Conservation (phyloP, 2,329 filamentous ascomycete species). For the Fusarium palustre region DNA sequence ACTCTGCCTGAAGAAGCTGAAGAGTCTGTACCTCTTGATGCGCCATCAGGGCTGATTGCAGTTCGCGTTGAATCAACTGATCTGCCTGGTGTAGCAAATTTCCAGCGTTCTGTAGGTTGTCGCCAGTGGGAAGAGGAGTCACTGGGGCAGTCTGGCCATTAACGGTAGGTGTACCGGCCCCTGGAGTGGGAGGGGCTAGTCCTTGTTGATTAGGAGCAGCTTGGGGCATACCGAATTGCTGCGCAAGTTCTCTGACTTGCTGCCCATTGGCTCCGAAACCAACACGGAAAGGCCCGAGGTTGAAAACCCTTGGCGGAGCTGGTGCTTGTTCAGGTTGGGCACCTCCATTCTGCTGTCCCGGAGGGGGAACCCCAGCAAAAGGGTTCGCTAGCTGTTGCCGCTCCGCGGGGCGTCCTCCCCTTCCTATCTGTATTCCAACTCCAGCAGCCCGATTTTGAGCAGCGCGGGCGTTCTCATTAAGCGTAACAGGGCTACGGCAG, state of each 20-base stretch:
- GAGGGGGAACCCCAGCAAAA: constrained; percentile 28
- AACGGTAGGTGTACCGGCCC: constrained; percentile 29
- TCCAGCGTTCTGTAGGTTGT: constrained; percentile 62
- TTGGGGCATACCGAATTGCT: constrained; percentile 66
- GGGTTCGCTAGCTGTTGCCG: constrained; percentile 45
- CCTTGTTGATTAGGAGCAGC: constrained; percentile 45
- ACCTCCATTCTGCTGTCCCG: constrained; percentile 42
- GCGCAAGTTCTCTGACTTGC: constrained; percentile 75
- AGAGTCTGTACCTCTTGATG: constrained; percentile 77
- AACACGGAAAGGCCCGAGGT: constrained; percentile 79
- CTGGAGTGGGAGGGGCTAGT: constrained; percentile 32
- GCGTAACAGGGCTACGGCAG: constrained; percentile 81
- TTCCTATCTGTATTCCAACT: constrained; percentile 50
- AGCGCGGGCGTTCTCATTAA: constrained; percentile 45
- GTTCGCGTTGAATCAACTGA: constrained; percentile 75
- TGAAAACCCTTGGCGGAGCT: constrained; percentile 70
- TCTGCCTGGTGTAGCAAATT: constrained; percentile 74
- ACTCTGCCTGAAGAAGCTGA: constrained; percentile 74
- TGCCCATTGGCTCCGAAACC: constrained; percentile 79
- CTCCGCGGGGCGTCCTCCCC: constrained; percentile 38
- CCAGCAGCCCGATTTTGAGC: constrained; percentile 47
- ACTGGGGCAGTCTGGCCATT: constrained; percentile 33
- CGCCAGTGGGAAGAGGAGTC: constrained; percentile 42
- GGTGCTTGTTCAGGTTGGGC: constrained; percentile 39
- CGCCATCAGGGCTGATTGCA: constrained; percentile 70